A percentile compares a stretch with the other conserved stretches of the same genome.
phyloP scores from a whole-genome alignment of 2,329 filamentous ascomycete species.

The Macrophomina phaseolina region DNA sequence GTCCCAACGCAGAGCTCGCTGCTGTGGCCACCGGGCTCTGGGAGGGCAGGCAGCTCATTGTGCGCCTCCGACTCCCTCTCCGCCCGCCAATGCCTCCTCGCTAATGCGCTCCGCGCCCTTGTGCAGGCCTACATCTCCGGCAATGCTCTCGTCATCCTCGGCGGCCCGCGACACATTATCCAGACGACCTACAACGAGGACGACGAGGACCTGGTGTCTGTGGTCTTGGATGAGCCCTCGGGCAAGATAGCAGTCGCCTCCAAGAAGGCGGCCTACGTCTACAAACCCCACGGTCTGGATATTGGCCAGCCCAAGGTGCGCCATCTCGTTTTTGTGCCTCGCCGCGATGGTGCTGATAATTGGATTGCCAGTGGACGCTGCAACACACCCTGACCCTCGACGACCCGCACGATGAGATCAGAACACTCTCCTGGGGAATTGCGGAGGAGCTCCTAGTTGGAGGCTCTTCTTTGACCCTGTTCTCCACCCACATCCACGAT shows the following conservation, averaged over 20 bases:
- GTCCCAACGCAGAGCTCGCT: slow-evolving; percentile 78
- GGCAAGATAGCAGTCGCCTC: slow-evolving; percentile 86
- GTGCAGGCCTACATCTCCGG: slow-evolving; percentile 85
- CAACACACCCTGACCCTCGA: slow-evolving; percentile 64
- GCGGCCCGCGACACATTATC: slow-evolving; percentile 68
- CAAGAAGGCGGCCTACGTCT: slow-evolving; percentile 71
- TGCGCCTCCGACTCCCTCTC: slow-evolving; percentile 49
- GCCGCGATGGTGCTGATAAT: slow-evolving; percentile 12
- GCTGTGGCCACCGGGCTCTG: slow-evolving; percentile 76
- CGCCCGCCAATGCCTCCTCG: slow-evolving; percentile 18
- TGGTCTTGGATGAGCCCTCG: slow-evolving; percentile 79
- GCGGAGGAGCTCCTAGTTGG: slow-evolving; percentile 84
- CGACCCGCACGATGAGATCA: slow-evolving; percentile 54
- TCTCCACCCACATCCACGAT: slow-evolving; percentile 59
- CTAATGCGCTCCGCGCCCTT: slow-evolving; percentile 26
- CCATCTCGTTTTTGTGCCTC: slow-evolving; percentile 15
- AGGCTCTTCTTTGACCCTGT: slow-evolving; percentile 72
- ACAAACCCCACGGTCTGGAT: slow-evolving; percentile 73
- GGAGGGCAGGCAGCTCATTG: slow-evolving; percentile 74
- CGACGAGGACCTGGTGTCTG: slow-evolving; percentile 70
- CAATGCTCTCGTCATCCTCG: slow-evolving; percentile 81
- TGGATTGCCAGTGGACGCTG: slow-evolving; percentile 58
- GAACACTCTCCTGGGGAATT: slow-evolving; percentile 83
- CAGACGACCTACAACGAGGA: slow-evolving; percentile 92
- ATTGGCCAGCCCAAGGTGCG: slow-evolving; percentile 77